Percentiles rank a stretch among this genome's conserved stretches.
phyloP scores from a whole-genome alignment of 495 filamentous ascomycete species.

The Schizothecium vesticola region DNA sequence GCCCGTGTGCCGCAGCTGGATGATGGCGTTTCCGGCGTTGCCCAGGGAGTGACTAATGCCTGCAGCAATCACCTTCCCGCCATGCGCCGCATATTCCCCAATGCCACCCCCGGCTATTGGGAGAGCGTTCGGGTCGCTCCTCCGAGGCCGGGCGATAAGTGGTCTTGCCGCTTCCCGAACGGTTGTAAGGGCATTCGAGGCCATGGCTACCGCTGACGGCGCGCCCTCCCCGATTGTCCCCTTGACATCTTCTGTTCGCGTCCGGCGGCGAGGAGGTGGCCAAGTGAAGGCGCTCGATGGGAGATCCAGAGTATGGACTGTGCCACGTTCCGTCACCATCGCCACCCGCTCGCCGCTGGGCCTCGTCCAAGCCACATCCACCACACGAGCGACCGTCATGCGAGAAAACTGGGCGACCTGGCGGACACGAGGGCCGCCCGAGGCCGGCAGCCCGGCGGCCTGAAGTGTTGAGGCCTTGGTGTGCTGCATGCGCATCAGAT shows the following conservation, averaged over 20 bases:
- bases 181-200: constrained; percentile 59
- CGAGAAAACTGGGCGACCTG: constrained; percentile 82
- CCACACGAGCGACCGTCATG: constrained; percentile 81
- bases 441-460: constrained; percentile 26
- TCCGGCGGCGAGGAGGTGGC: constrained; percentile 72
- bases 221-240: constrained; percentile 33
- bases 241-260: constrained; percentile 40
- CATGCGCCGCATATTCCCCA: constrained; percentile 62
- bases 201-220: constrained; percentile 47
- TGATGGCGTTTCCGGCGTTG: constrained; percentile 71
- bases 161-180: constrained; percentile 54
- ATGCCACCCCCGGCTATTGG: constrained; percentile 50
- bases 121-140: constrained; percentile 41
- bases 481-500: constrained; percentile 69
- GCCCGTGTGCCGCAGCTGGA: constrained; percentile 72
- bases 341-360: constrained; percentile 77
- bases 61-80: constrained; percentile 74
- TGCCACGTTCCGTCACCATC: constrained; percentile 87
- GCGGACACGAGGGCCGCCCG: constrained; percentile 53
- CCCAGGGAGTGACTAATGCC: constrained; percentile 80
- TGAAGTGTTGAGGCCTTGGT: constrained; percentile 49
- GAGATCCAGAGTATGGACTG: constrained; percentile 83
- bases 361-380: constrained; percentile 82
- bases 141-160: constrained; percentile 44
- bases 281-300: constrained; percentile 79